Base-by-base conservation (phyloP, 2,329 filamentous ascomycete species). In the Dissoconium aciculare region DNA sequence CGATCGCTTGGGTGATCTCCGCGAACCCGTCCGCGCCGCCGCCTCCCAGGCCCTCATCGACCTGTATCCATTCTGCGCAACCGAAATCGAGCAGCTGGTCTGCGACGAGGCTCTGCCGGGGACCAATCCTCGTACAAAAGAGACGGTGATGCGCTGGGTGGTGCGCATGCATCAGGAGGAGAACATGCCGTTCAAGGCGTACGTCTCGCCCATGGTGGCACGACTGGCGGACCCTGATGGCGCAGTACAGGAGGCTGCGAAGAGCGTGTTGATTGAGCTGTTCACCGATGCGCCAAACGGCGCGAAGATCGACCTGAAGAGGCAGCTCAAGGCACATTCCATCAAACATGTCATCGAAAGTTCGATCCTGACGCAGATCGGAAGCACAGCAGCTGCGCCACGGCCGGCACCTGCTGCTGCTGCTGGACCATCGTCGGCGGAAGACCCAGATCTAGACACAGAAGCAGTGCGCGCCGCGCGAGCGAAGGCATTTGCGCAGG, bases 181-280 rank as follows among this genome's bases (percentile, higher is more conserved):
- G 35, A 74, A 72, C 23, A 62, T 94, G 41, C 74, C 76, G 21
- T 94, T 94, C 58, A 78, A 82, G 39, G 63, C 63, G 47, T 93
- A 91, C 52, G 84, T 92, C 2, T 78, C 81, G 3, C 67, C 69
- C 8, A 66, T 94, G 24, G 87, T 94, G 60, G 77, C 82, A 32
- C 69, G 89, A 42, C 67, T 94, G 25, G 87, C 94, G 57, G 85
- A 94, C 54, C 79, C 84, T 6, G 87, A 93, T 53, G 78, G 79
- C 29, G 76, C 74, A 56, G 84, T 94, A 41, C 74, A 87, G 52
- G 84, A 93, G 47, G 69, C 71, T 21, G 83, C 85, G 38, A 92
- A 89, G 59, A 63, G 64, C 33, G 78, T 81, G 2, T 75, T 94
- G 28, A 79, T 94, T 36, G 80, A 89, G 40, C 67, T 95, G 17